Evolutionary conservation across 1,284 basidiomycete species (phyloP).

Genomic region (Leccinum subrobustum): DNA sequence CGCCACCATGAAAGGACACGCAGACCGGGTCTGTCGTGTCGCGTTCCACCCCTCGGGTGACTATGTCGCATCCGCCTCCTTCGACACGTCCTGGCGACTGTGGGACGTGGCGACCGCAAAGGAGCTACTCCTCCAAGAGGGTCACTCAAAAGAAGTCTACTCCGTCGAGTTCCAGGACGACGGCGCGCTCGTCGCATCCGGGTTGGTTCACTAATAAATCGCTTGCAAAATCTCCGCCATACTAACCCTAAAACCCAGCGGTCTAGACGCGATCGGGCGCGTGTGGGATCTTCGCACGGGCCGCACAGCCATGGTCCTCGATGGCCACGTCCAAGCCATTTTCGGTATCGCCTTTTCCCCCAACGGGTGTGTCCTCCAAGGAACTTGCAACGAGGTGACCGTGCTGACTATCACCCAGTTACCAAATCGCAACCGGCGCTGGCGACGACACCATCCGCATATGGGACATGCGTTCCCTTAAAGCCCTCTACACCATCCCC

Average conservation of each 20-base stretch:
- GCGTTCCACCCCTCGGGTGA: conserved; percentile 95
- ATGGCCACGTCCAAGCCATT: conserved; percentile 95
- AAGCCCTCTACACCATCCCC: conserved; percentile 93
- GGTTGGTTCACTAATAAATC: conserved; percentile 44
- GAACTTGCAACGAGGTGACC: conserved; percentile 9
- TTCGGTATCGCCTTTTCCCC: conserved; percentile 92
- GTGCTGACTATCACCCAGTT: conserved; percentile 48
- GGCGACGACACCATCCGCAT: conserved; percentile 97
- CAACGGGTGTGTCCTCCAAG: conserved; percentile 68
- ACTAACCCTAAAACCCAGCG: not conserved
- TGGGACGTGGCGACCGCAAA: conserved; percentile 88
- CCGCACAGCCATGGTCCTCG: conserved; percentile 95
- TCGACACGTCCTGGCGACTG: conserved; percentile 97
- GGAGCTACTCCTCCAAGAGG: conserved; percentile 91
- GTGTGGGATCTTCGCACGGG: conserved; percentile 98
- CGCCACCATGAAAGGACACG: conserved; percentile 83
- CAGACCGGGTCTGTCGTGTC: conserved; percentile 88
- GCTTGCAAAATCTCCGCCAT: not conserved
- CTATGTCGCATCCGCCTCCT: conserved; percentile 93
- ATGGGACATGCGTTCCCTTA: conserved; percentile 96
- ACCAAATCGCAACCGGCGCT: conserved; percentile 95
- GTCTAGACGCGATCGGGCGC: not conserved
- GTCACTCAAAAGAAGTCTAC: conserved; percentile 97
- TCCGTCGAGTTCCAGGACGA: conserved; percentile 94
- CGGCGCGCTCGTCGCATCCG: conserved; percentile 89